A percentile compares a stretch with the other conserved stretches of the same genome.
Evolutionary conservation across 2,329 filamentous ascomycete species (phyloP).

Genomic region (Fonsecaea multimorphosa): DNA sequence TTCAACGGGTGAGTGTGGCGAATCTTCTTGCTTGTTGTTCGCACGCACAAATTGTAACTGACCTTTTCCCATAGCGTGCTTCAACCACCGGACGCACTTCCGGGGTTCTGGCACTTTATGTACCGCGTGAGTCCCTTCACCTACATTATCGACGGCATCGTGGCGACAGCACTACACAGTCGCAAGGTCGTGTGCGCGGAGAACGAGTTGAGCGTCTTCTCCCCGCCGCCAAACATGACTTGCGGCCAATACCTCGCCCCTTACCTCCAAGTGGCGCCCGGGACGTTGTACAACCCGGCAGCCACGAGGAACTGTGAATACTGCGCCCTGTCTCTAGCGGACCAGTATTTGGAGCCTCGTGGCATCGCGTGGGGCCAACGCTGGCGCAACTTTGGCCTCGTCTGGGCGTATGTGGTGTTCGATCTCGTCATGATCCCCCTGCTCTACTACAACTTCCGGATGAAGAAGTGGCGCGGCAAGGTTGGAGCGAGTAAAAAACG

Average conservation of each 20-base stretch:
- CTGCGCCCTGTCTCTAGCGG: slow-evolving; percentile 53
- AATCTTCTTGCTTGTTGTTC: slow-evolving; percentile 22
- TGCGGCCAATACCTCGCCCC: slow-evolving; percentile 64
- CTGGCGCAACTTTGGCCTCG: slow-evolving; percentile 73
- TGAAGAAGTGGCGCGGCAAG: slow-evolving; percentile 48
- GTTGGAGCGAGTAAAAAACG: neutral
- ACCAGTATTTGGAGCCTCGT: slow-evolving; percentile 54
- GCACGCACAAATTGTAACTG: neutral
- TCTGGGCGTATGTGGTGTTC: slow-evolving; percentile 71
- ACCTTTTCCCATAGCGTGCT: slow-evolving; percentile 65
- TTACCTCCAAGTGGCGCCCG: slow-evolving; percentile 57
- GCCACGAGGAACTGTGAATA: slow-evolving; percentile 61
- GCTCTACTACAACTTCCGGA: slow-evolving; percentile 68
- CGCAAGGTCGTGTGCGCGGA: neutral
- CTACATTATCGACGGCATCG: slow-evolving; percentile 74
- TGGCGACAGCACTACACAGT: slow-evolving; percentile 66
- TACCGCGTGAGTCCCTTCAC: slow-evolving; percentile 76
- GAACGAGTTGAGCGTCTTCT: neutral
- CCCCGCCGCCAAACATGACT: slow-evolving; percentile 60
- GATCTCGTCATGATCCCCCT: slow-evolving; percentile 65
- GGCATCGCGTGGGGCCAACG: slow-evolving; percentile 53
- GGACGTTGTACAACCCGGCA: slow-evolving; percentile 58
- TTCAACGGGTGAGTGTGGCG: slow-evolving; percentile 63
- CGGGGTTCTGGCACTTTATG: slow-evolving; percentile 70
- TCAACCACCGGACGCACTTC: slow-evolving; percentile 63